phyloP scores from a whole-genome alignment of 225 moss, liverwort and hornwort genomes.

The Anthoceros angustus region DNA sequence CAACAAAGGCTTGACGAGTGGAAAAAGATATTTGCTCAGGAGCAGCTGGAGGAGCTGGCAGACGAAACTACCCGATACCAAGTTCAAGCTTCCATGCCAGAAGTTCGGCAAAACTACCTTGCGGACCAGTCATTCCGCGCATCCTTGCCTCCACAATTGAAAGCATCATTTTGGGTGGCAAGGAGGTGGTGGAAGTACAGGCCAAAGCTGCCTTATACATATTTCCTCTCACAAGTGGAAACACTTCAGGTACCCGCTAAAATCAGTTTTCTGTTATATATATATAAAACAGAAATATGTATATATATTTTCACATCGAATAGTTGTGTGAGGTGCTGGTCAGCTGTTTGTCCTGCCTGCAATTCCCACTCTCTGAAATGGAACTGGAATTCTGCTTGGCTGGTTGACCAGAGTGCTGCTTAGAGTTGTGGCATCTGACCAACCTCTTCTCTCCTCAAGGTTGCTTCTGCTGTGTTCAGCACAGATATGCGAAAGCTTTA shows the following conservation, averaged over 20 bases:
- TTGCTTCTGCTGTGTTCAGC: slow-evolving; percentile 75
- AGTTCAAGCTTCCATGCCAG: slow-evolving; percentile 22
- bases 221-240: slow-evolving; percentile 72
- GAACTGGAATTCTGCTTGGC: too few species aligned
- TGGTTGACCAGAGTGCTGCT: neutral
- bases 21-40: neutral
- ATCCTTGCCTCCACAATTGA: slow-evolving; percentile 17
- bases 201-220: slow-evolving; percentile 80
- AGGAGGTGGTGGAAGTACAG: slow-evolving; percentile 94
- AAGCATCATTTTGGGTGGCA: slow-evolving; percentile 84
- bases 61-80: slow-evolving; percentile 35
- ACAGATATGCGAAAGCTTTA: slow-evolving; percentile 72
- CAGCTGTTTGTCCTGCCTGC: too few species aligned
- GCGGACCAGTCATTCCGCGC: slow-evolving; percentile 16
- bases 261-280: neutral
- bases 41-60: neutral
- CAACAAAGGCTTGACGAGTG: slow-evolving; percentile 8
- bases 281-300: too few species aligned
- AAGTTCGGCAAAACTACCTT: slow-evolving; percentile 24
- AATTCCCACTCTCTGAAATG: too few species aligned
- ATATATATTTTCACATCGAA: too few species aligned
- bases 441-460: slow-evolving; percentile 22
- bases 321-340: too few species aligned
- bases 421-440: neutral
- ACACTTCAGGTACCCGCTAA: slow-evolving; percentile 39